Evolutionary conservation across 78 protist genomes (phyloP), one percentile per base, ranked within the genome.

Genomic region (Monosiga brevicollis): DNA sequence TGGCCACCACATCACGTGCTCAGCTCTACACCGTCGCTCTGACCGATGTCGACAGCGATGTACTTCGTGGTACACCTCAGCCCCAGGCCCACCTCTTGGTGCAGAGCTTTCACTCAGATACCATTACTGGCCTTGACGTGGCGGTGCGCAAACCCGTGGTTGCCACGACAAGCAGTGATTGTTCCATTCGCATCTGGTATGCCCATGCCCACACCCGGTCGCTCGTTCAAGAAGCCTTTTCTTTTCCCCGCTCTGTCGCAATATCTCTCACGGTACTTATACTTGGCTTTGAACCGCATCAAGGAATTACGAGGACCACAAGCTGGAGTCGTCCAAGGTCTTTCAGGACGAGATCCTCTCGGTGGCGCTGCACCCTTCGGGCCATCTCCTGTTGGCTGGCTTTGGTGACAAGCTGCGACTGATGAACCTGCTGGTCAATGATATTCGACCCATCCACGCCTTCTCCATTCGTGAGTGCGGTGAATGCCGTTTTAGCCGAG

Each of bases 401-500:
- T 91, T 91, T 70, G 24, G 80, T 37, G 94, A 91, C 86, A 89
- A 86, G 86, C 73, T 91, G 83, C 76, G 88, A 34, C 81, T 91
- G 72, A 76, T 85, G 90, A 88, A 84, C 73, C 43, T 91, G 54
- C 73, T 87, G 35, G 78, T 86, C 76, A 87, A 91, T 40, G 90
- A 86, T 43, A 86, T 91, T 1, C 81, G 74, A 3, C 54, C 76
- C 76, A 62, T 80, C 87, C 80, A 84, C 42, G 87, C 78, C 79
- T 85, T 91, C 41, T 37, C 73, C n/a, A 80, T 91, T 78, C 83
- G 86, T 36, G 73, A 40, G 20, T 80, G 86, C 75, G n/a, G 82
- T 22, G 93, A 91, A 91, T 80, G 84, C 34, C 79, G 84, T 32
- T 91, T 91, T 84, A 73, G 84, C 81, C 0, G 82, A 81, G 94